Percentiles rank a stretch among this genome's conserved stretches.
phyloP scores from a whole-genome alignment of 1,284 basidiomycete genomes.

The Meira miltonrushii region DNA sequence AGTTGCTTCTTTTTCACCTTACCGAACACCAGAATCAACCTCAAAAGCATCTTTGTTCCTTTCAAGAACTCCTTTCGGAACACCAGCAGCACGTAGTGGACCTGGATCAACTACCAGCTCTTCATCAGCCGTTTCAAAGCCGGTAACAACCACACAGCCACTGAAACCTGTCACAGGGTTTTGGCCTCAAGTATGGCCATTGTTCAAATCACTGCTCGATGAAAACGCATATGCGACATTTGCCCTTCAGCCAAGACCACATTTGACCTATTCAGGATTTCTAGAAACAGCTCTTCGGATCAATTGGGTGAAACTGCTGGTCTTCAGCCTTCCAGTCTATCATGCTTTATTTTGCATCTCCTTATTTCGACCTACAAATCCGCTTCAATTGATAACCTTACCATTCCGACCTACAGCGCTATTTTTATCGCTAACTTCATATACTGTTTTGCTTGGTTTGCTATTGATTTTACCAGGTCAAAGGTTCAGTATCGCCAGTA shows the following conservation, averaged over 20 bases:
- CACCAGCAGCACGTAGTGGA: neutral
- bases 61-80: conserved; percentile 7
- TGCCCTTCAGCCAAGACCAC: neutral
- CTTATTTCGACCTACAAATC: neutral
- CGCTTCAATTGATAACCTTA: neutral
- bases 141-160: neutral
- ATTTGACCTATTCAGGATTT: conserved; percentile 1
- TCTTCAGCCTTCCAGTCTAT: neutral
- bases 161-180: conserved; percentile 4
- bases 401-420: conserved; percentile 1
- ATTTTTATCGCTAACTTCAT: neutral
- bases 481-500: neutral
- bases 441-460: neutral
- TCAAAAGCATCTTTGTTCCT: neutral
- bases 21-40: neutral
- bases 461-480: neutral
- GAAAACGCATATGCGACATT: conserved; percentile 1
- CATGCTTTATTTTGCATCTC: conserved; percentile 2
- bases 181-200: neutral
- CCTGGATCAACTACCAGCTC: neutral
- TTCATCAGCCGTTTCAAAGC: neutral
- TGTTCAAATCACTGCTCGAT: neutral
- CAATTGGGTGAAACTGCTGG: neutral
- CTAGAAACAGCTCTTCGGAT: neutral
- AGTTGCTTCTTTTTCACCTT: conserved; percentile 1